Evolutionary conservation across 306 rosid species (phyloP), one percentile per base, ranked within the genome.

Genomic region (Crotalaria pallida): DNA sequence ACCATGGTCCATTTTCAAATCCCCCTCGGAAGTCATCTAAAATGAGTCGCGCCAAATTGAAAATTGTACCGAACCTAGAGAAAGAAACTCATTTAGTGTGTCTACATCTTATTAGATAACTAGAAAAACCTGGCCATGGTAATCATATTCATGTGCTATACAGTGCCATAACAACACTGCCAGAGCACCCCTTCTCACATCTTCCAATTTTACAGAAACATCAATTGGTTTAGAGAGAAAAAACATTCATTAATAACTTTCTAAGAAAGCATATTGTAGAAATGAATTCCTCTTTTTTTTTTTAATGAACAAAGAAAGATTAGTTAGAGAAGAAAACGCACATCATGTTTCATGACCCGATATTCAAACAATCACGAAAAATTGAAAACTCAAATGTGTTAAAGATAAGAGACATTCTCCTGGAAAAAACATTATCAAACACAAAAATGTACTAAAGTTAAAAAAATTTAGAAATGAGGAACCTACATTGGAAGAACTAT

Each of bases 1-100:
- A 91, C 96, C 96, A 88, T n/a, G 97, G 96, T 51, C 99, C 95
- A 26, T 84, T 78, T 83, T 91, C 99, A 84, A 94, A 94, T 51
- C 91, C 94, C 77, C 95, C 83, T 81, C 88, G 84, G 77, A 91
- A 90, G 79, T 94, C 97, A 80, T 94, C 99, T 52, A 84, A 58
- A 60, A 87, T 44, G 79, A 94, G 95, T 27, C 87, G 79, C 65
- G 90, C 92, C 88, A 91, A 72, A 68, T 94, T 94, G 89, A 94
- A 94, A 86, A 94, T 79, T 10, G 92, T 76, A 50, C 97, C 99
- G 83, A 93, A 90, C 80, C 99, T 94, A 89, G 22, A 58, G 36
- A 76, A 73, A 62, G 62, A 69, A 57, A 58, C 60, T 43, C 55
- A 67, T 31, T 78, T 59, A 58, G 70, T 33, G 19, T 57, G 29